phyloP scores from a whole-genome alignment of 805 yeast genomes.

The Sungouiella thailandica region DNA sequence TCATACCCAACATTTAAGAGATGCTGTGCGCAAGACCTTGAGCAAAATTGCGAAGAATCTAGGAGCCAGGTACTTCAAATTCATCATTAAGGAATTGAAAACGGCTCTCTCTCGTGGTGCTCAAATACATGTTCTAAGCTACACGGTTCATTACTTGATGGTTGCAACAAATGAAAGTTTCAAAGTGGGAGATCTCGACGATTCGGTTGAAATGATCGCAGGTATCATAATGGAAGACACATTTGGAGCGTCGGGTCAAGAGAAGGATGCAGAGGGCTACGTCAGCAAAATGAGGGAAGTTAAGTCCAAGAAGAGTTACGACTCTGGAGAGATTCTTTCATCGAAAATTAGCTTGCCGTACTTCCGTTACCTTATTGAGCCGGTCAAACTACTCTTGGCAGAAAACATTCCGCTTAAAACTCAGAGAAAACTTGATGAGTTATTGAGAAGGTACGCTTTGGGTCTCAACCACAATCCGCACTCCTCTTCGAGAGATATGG shows the following conservation, averaged over 20 bases:
- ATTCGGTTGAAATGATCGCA: slow-evolving; percentile 53
- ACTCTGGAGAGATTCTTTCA: slow-evolving; percentile 76
- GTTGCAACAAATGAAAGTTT: slow-evolving; percentile 45
- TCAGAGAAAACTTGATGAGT: slow-evolving; percentile 72
- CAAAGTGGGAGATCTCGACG: slow-evolving; percentile 71
- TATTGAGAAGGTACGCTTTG: slow-evolving; percentile 68
- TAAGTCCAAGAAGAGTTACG: slow-evolving; percentile 81
- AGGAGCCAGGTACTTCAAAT: slow-evolving; percentile 70
- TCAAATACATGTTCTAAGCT: slow-evolving; percentile 89
- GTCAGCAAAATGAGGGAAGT: slow-evolving; percentile 84
- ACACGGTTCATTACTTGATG: slow-evolving; percentile 72
- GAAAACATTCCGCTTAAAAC: slow-evolving; percentile 64
- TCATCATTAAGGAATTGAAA: slow-evolving; percentile 72
- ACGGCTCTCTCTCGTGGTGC: slow-evolving; percentile 83
- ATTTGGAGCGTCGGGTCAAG: slow-evolving; percentile 89
- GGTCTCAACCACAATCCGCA: slow-evolving; percentile 75
- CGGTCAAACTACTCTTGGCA: slow-evolving; percentile 56
- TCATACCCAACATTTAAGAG: slow-evolving; percentile 82
- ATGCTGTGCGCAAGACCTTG: slow-evolving; percentile 72
- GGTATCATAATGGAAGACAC: slow-evolving; percentile 84
- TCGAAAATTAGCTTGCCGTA: slow-evolving; percentile 52
- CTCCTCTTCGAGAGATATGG: slow-evolving; percentile 49
- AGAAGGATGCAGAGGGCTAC: slow-evolving; percentile 92
- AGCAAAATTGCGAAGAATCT: slow-evolving; percentile 58
- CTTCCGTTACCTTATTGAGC: slow-evolving; percentile 58